Base-by-base conservation (phyloP, 2,329 filamentous ascomycete genomes). In the Clonostachys rhizophaga region DNA sequence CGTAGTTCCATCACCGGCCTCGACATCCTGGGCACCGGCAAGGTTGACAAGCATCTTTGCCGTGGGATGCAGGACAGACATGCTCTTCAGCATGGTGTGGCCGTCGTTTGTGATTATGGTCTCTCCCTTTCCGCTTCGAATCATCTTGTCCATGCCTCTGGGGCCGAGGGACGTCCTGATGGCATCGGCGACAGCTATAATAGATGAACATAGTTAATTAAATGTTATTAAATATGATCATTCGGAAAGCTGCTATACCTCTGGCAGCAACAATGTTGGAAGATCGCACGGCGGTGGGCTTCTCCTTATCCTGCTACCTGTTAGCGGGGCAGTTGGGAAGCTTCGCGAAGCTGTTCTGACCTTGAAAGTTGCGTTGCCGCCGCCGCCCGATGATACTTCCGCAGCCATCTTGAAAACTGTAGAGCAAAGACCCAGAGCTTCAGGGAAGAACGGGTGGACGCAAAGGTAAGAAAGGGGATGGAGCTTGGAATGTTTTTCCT, bases 71-170 rank as follows among this genome's bases (percentile, higher is more conserved):
- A 99, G 91, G 56, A 99, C 94, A 55, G 89, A 88, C 94, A 99
- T 97, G 76, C 92, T 92, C 75, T 89, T 95, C 64, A 99, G 75
- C 92, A 99, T 99, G 49, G 94, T 99, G 75, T 95, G 95, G 68
- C 94, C 94, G 72, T 99, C 94, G 77, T 99, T 99, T 63, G 94
- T 99, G 74, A 99, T 99, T 68, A 97, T 94, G 49, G 91, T 96
- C 70, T 95, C 89, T 72, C 92, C 94, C 74, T 90, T 96, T 66
- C 91, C 89, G 50, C 87, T 95, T 77, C 95, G 88, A 61, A 99
- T 97, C 91, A 96, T 96, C 78, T 96, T 96, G 76, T 96, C 91
- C 91, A 96, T 96, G 65, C 94, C 94, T 70, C 94, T 85, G 55
- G 94, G 94, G 54, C 94, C 94, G 57, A 99, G 79, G 52, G 94